Evolutionary conservation across 345 rosid species (phyloP).

Genomic region (Abelmoschus esculentus): DNA sequence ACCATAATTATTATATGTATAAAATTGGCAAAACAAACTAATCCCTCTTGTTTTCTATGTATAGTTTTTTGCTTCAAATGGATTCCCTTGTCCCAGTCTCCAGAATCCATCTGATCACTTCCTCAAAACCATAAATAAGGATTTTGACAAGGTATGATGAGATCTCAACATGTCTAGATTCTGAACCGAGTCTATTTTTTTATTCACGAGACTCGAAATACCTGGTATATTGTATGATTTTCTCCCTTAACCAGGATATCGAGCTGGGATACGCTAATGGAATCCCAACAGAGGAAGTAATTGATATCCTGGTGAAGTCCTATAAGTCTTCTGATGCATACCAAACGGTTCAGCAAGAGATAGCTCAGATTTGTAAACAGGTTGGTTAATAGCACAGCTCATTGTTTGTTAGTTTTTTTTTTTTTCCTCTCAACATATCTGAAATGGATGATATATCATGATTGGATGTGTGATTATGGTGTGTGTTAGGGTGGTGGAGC

Average conservation of each 20-base stretch:
- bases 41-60: neutral
- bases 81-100: constrained; percentile 36
- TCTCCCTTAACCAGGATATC: constrained; percentile 25
- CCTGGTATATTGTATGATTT: neutral
- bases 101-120: constrained; percentile 46
- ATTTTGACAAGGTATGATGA: constrained; percentile 32
- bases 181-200: neutral
- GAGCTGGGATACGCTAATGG: constrained; percentile 28
- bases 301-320: constrained; percentile 25
- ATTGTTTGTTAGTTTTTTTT: neutral
- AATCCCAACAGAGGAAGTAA: constrained; percentile 34
- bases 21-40: neutral
- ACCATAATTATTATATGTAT: no score
- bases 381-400: constrained; percentile 7
- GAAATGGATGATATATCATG: neutral
- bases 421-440: neutral
- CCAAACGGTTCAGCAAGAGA: constrained; percentile 21
- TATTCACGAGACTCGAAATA: no score
- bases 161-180: no score
- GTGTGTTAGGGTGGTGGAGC: constrained; percentile 17
- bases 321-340: constrained; percentile 29
- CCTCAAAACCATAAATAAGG: constrained; percentile 38
- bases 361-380: constrained; percentile 24
- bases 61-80: constrained; percentile 44
- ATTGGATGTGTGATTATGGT: neutral